phyloP scores from a whole-genome alignment of 169 alveolate genomes.

The Cryptosporidium tyzzeri region DNA sequence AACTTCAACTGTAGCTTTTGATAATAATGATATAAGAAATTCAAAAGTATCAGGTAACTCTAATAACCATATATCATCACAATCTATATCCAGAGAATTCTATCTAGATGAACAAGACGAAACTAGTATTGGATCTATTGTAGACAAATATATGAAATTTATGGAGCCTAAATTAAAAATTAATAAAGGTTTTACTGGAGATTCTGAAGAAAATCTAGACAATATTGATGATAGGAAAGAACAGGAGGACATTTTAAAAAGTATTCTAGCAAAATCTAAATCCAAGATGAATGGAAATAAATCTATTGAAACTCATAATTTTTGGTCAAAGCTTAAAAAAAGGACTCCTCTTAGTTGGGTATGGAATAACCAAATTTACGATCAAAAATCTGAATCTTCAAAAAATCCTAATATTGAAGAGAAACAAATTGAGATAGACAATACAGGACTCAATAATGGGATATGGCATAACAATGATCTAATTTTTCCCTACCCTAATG shows the following conservation, averaged over 20 bases:
- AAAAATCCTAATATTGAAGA: not conserved
- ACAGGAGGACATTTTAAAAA: not conserved
- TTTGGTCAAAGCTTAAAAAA: constrained; percentile 47
- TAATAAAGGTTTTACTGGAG: not conserved
- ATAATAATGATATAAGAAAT: not conserved
- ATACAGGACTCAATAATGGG: not conserved
- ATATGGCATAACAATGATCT: not conserved
- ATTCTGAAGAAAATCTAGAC: not conserved
- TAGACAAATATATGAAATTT: not conserved
- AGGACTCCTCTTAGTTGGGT: constrained; percentile 66
- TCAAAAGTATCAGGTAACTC: not conserved
- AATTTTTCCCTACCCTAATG: constrained; percentile 55
- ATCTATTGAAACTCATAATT: not conserved
- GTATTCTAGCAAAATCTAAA: not conserved
- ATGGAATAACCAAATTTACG: not conserved
- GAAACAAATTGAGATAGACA: not conserved
- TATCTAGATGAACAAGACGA: not conserved
- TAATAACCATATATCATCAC: not conserved
- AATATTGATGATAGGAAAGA: constrained; percentile 8
- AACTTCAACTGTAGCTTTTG: not conserved
- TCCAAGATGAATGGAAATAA: not conserved
- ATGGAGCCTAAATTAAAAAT: not conserved
- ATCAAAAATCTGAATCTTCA: not conserved
- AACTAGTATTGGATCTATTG: not conserved
- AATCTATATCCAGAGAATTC: not conserved